phyloP scores from a whole-genome alignment of 106 monocot genomes.

The Chionographis japonica region DNA sequence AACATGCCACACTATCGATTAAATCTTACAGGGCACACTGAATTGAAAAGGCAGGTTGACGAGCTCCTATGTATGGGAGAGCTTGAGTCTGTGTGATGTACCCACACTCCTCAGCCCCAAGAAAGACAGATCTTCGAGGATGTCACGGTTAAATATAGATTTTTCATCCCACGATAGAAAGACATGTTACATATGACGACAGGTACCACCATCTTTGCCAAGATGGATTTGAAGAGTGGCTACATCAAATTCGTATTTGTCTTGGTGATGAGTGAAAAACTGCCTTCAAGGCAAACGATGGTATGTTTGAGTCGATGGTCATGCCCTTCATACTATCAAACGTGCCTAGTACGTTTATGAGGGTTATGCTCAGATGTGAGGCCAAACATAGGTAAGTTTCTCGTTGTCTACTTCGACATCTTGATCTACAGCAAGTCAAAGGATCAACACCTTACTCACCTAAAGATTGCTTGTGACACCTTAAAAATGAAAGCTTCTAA shows the following conservation, averaged over 20 bases:
- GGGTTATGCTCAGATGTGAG: neutral
- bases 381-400: neutral
- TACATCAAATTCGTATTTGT: constrained; percentile 1
- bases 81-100: no score
- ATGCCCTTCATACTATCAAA: neutral
- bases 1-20: no score
- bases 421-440: neutral
- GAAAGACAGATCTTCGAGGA: neutral
- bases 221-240: neutral
- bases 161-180: neutral
- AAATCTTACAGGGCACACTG: no score
- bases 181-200: neutral
- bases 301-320: neutral
- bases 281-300: neutral
- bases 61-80: no score
- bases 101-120: neutral
- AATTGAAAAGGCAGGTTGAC: no score
- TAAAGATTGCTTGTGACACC: neutral
- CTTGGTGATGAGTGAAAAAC: neutral
- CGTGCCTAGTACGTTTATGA: neutral
- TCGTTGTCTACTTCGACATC: constrained; percentile 2
- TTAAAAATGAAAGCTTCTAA: neutral
- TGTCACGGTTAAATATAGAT: neutral
- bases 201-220: neutral
- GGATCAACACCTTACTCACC: neutral